A percentile compares a stretch with the other conserved stretches of the same genome.
Evolutionary conservation across 2,329 filamentous ascomycete genomes (phyloP).

Genomic region (Hymenoscyphus salicellus): DNA sequence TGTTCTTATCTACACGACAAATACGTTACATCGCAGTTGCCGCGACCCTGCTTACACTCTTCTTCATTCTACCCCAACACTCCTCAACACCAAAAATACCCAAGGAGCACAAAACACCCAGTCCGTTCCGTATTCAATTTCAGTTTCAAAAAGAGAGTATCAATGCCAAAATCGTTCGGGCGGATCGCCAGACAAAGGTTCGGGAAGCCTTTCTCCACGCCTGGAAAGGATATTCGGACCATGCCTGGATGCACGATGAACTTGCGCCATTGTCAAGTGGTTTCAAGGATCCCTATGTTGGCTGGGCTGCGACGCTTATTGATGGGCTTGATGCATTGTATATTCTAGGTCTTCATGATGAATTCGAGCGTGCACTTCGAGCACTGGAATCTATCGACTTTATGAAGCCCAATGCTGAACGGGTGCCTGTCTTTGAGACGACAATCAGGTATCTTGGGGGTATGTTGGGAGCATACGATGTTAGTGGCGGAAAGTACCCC

Average conservation of each 20-base stretch:
- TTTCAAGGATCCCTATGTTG: slow-evolving; percentile 76
- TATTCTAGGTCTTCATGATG: slow-evolving; percentile 74
- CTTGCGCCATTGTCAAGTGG: slow-evolving; percentile 66
- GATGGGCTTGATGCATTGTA: slow-evolving; percentile 78
- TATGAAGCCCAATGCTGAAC: slow-evolving; percentile 13
- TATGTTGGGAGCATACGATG: slow-evolving; percentile 41
- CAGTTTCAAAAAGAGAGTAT: not conserved
- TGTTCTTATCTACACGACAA: too few relatives aligned
- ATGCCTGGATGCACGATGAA: slow-evolving; percentile 84
- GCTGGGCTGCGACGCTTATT: slow-evolving; percentile 82
- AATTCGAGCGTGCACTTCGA: slow-evolving; percentile 72
- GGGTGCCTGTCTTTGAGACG: slow-evolving; percentile 25
- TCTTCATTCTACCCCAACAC: too few relatives aligned
- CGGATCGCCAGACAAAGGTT: not conserved
- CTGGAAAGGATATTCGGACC: slow-evolving; percentile 75
- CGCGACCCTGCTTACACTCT: too few relatives aligned
- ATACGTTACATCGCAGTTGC: too few relatives aligned
- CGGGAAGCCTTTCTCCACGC: slow-evolving; percentile 20
- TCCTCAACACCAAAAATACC: too few relatives aligned
- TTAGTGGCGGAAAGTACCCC: not conserved
- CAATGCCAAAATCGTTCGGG: not conserved
- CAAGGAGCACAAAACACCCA: not conserved
- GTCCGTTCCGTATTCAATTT: not conserved
- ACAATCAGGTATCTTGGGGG: slow-evolving; percentile 28
- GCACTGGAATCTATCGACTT: slow-evolving; percentile 45